Base-by-base conservation (phyloP, 2,329 filamentous ascomycete species). In the Calonectria montana region DNA sequence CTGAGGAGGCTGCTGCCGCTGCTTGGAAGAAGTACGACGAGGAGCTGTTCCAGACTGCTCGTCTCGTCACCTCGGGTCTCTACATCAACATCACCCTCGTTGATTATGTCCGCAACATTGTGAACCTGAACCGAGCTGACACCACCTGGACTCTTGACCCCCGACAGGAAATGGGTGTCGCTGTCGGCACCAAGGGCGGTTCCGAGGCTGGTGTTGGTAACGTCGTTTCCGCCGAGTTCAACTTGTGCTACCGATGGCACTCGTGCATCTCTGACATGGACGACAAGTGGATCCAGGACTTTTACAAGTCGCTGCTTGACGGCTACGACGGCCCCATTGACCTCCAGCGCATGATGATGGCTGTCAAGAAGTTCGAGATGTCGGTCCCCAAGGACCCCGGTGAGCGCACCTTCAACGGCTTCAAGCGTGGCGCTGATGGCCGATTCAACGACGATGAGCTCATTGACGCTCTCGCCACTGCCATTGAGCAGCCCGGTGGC, bases 191-290 rank as follows among this genome's bases (percentile, higher is more conserved):
- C 10, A 86, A 87, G 37, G 82, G 88, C 2, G 89, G 90, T 0
- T 90, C 93, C 0, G 91, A 94, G 53, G 88, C 91, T 27, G 95
- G 94, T 48, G 90, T 93, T 0, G 95, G 95, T 63, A 97, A 97
- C 78, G 91, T 93, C 75, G 94, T 96, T 6, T 96, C 94, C 0
- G 94, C 93, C 4, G 95, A 97, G 84, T 97, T 97, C 87, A 97
- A 97, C 80, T 87, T 97, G 12, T 93, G 94, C 76, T 97, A 97
- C 82, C 89, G 94, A 74, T 97, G 94, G 94, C 94, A 97, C 84
- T 94, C 94, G 3, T 92, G 93, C 76, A 94, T 97, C 76, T 90
- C 80, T 0, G 89, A 91, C 70, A 91, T 90, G 74, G 95, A 97
- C 78, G 94, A 97, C 79, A 88, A 91, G 75, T 97, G 94, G 94